Conservation (phyloP, 352 stramenopile species). For the Hyaloperonospora arabidopsidis region DNA sequence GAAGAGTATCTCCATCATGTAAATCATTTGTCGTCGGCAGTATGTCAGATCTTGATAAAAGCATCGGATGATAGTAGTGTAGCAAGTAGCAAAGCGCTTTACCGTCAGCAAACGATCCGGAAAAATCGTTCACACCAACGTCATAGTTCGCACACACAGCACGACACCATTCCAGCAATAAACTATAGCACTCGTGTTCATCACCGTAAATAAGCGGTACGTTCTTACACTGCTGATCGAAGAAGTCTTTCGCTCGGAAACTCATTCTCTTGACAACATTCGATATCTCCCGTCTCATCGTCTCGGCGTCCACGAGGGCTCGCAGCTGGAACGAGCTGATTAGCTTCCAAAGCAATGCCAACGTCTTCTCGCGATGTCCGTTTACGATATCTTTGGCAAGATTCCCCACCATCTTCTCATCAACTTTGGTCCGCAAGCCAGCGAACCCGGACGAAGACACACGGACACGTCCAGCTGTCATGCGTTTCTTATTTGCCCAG, state of each 20-base stretch:
- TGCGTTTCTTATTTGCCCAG: constrained; percentile 9
- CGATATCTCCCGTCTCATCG: constrained; percentile 73
- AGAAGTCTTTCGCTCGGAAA: constrained; percentile 55
- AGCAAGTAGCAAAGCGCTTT: constrained; percentile 89
- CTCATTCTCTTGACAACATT: constrained; percentile 64
- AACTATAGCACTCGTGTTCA: constrained; percentile 47
- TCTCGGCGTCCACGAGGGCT: constrained; percentile 69
- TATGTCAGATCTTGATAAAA: constrained; percentile 71
- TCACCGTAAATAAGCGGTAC: constrained; percentile 28
- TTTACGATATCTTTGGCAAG: constrained; percentile 93
- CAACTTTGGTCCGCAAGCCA: constrained; percentile 40
- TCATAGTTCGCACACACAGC: constrained; percentile 88
- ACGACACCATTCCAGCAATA: constrained; percentile 90
- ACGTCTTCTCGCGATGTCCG: constrained; percentile 89
- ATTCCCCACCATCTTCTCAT: constrained; percentile 49
- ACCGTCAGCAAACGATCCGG: constrained; percentile 90
- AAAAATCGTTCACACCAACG: constrained; percentile 85
- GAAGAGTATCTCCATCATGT: constrained; percentile 1
- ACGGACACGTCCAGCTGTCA: constrained; percentile 20
- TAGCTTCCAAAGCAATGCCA: constrained; percentile 92
- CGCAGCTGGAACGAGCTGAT: constrained; percentile 88
- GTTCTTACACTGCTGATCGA: constrained; percentile 35
- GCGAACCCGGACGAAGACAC: constrained; percentile 40
- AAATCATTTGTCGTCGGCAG: constrained; percentile 37
- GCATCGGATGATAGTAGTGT: constrained; percentile 93